Evolutionary conservation across 2,329 filamentous ascomycete genomes (phyloP), one percentile per base, ranked within the genome.

Genomic region (Phoma sp.): DNA sequence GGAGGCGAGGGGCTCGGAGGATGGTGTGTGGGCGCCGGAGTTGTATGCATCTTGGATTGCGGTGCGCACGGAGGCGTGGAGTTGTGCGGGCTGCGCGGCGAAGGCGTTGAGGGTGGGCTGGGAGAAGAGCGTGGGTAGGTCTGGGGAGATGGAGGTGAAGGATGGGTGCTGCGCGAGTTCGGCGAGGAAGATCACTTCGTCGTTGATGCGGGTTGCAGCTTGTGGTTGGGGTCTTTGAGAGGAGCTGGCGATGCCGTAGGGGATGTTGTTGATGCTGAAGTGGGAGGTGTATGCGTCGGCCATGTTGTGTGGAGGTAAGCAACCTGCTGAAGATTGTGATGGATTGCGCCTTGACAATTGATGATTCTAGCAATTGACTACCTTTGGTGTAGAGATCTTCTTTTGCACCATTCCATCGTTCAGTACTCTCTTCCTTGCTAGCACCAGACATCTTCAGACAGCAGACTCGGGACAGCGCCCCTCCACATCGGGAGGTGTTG

Each of bases 151-250:
- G 4, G 59, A 37, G 18, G 55, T 55, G 50, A 78, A 76, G 6
- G 60, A 42, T 0, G 65, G 69, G 0, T 67, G 45, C 1, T 68
- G 55, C 14, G 73, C 69, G 13, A 85, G 66, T 4, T 77, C 76
- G 1, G 72, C 71, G 0, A 87, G 75, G 59, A 85, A 85, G 30
- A 86, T 71, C 0, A 85, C 79, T 4, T 72, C 71, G 47, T 85
- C 77, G 8, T 75, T 69, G 9, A 85, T 68, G 35, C 83, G 77
- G 0, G 83, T 86, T 1, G 75, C 83, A 39, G 77, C 78, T 52
- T 79, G 76, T 29, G 76, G 79, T 3, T 55, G 32, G 22, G 63
- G 29, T 29, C 60, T 58, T 35, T 36, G 61, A 2, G 54, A 24
- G 0, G 68, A 71, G 46, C 59, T 66, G 18, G 66, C 69, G 27